Percentiles rank a stretch among this genome's conserved stretches.
Evolutionary conservation across 768 basidiomycete species (phyloP).

Genomic region (Sporobolomyces phaffii): DNA sequence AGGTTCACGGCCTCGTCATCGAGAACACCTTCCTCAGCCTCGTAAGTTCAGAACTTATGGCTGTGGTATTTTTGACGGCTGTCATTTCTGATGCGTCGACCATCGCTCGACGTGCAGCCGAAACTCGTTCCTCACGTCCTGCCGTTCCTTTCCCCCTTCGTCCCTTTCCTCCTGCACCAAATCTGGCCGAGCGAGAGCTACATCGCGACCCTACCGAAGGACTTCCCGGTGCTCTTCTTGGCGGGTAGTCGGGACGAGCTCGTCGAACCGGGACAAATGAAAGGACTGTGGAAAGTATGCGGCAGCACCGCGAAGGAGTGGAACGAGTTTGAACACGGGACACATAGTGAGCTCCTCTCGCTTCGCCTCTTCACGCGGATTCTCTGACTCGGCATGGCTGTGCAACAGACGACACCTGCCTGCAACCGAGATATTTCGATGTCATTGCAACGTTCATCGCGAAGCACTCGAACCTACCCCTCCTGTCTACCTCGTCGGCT

Average conservation of each 20-base stretch:
- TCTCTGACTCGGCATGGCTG: background rate
- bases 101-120: conserved; percentile 46
- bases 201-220: conserved; percentile 50
- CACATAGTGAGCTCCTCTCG: conserved; percentile 42
- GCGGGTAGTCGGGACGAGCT: conserved; percentile 67
- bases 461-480: background rate
- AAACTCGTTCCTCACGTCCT: conserved; percentile 73
- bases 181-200: conserved; percentile 76
- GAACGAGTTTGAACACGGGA: conserved; percentile 46
- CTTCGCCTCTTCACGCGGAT: background rate
- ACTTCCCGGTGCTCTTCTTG: conserved; percentile 68
- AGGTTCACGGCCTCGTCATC: conserved; percentile 74
- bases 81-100: too few relatives aligned
- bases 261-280: conserved; percentile 72
- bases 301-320: conserved; percentile 43
- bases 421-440: conserved; percentile 46
- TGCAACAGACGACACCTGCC: conserved; percentile 47
- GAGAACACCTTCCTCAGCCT: conserved; percentile 92
- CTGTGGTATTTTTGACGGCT: conserved; percentile 12
- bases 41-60: conserved; percentile 32
- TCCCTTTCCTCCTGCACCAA: conserved; percentile 73
- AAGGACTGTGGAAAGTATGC: conserved; percentile 46
- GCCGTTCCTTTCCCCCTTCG: conserved; percentile 64
- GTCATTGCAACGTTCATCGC: conserved; percentile 21
- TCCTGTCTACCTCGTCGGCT: background rate